Percentiles rank a stretch among this genome's conserved stretches.
phyloP scores from a whole-genome alignment of 225 moss, liverwort and hornwort species.

The Antitrichia curtipendula region DNA sequence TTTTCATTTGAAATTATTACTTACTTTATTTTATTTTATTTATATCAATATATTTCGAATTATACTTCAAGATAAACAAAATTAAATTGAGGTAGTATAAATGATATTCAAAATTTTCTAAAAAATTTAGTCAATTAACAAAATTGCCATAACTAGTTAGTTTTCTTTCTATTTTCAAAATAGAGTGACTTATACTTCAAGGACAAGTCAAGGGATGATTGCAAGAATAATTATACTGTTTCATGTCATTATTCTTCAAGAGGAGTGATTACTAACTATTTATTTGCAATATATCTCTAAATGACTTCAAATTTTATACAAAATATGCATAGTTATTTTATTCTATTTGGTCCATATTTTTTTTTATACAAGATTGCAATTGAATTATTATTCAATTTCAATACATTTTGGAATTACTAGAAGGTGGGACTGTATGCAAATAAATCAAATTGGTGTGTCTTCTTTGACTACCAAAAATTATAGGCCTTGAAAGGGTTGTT shows the following conservation, averaged over 20 bases:
- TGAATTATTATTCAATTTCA: neutral
- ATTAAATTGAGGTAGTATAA: too few species aligned
- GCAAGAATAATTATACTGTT: neutral
- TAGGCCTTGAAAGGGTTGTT: too few species aligned
- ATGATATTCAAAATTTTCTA: neutral
- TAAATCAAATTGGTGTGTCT: neutral
- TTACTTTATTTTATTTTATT: too few species aligned
- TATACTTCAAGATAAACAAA: too few species aligned
- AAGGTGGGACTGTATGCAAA: neutral
- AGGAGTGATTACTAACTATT: neutral
- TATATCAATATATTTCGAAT: too few species aligned
- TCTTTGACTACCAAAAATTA: too few species aligned
- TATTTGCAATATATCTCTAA: neutral
- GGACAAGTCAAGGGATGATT: neutral
- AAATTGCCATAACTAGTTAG: neutral
- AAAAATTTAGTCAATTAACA: neutral
- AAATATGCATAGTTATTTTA: neutral
- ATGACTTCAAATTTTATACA: neutral
- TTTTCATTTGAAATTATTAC: too few species aligned
- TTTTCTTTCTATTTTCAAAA: neutral
- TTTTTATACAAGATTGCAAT: too few species aligned
- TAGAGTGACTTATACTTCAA: rapidly evolving
- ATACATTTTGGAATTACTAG: neutral
- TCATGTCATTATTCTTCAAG: neutral
- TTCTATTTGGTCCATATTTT: neutral